Percentiles rank a stretch among this genome's conserved stretches.
These are phyloP conservation scores for Globisporangium perplexum DNA, from an alignment of 352 stramenopile genomes.

Conservation along the genomic window DNA sequence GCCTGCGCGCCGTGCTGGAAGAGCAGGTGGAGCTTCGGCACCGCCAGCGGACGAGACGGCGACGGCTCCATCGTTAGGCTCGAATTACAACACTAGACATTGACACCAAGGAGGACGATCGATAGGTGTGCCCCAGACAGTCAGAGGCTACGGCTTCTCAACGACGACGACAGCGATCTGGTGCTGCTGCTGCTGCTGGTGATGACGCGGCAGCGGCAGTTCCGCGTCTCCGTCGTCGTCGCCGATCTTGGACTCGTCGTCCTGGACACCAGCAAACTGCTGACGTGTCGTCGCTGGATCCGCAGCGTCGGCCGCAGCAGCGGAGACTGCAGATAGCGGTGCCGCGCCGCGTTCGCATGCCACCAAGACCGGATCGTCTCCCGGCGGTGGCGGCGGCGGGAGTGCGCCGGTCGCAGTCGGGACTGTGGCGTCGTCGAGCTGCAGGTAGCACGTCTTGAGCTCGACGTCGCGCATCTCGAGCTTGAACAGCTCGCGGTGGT, in stretches of 20 bases:
- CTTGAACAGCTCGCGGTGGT: conserved; percentile 33
- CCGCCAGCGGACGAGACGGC: conserved; percentile 1
- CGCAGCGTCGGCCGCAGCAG: too few relatives aligned
- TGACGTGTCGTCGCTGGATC: not conserved
- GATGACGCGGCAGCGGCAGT: too few relatives aligned
- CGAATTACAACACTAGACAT: too few relatives aligned
- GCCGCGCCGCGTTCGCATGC: not conserved
- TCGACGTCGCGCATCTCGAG: conserved; percentile 11
- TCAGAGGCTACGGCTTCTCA: not conserved
- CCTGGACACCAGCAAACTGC: not conserved
- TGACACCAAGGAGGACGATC: too few relatives aligned
- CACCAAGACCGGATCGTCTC: not conserved
- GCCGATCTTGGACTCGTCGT: not conserved
- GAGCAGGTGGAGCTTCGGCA: conserved; percentile 16
- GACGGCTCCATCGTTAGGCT: conserved; percentile 19
- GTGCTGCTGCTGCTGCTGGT: too few relatives aligned
- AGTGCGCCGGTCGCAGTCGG: too few relatives aligned
- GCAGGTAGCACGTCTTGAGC: conserved; percentile 15
- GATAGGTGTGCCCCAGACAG: too few relatives aligned
- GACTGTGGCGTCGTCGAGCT: conserved; percentile 1
- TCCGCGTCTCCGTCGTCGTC: not conserved
- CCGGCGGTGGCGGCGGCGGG: too few relatives aligned
- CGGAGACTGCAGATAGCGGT: not conserved
- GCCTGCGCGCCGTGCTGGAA: not conserved
- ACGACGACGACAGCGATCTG: not conserved